Percentiles rank a stretch among this genome's conserved stretches.
Conservation (phyloP, 2,329 filamentous ascomycete species). For the Fusarium lateritium region DNA sequence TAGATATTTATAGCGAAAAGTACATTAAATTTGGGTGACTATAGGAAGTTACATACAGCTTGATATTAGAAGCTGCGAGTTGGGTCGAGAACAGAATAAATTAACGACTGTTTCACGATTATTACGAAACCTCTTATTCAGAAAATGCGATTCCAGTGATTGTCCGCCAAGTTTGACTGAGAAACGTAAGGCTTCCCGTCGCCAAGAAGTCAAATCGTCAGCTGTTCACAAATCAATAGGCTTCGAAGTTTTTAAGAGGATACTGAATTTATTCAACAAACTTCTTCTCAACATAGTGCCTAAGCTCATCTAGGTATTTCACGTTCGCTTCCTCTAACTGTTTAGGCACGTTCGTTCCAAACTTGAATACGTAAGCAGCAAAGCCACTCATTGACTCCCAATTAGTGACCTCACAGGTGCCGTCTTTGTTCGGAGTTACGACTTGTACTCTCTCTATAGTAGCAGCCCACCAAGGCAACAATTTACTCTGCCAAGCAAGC, state of each 20-base stretch:
- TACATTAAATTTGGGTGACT: too few species aligned
- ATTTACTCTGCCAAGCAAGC: neutral
- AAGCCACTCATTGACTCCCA: conserved; percentile 6
- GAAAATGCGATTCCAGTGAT: too few species aligned
- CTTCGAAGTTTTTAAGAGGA: too few species aligned
- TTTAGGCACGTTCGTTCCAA: neutral
- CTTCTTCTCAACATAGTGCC: neutral
- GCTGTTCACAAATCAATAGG: too few species aligned
- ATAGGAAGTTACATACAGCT: too few species aligned
- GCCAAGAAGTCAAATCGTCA: too few species aligned
- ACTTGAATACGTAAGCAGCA: neutral
- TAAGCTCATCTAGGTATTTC: neutral
- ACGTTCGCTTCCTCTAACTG: neutral
- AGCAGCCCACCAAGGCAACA: neutral
- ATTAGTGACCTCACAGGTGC: neutral
- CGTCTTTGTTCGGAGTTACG: neutral
- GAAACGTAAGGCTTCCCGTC: too few species aligned
- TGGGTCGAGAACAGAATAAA: too few species aligned
- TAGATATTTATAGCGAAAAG: neutral
- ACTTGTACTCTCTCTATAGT: conserved; percentile 1
- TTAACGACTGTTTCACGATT: too few species aligned
- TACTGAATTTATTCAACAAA: neutral
- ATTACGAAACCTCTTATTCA: too few species aligned
- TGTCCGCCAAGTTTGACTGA: too few species aligned
- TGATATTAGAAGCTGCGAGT: too few species aligned